Evolutionary conservation across 768 basidiomycete genomes (phyloP), one percentile per base, ranked within the genome.

Genomic region (Tricholoma sp.): DNA sequence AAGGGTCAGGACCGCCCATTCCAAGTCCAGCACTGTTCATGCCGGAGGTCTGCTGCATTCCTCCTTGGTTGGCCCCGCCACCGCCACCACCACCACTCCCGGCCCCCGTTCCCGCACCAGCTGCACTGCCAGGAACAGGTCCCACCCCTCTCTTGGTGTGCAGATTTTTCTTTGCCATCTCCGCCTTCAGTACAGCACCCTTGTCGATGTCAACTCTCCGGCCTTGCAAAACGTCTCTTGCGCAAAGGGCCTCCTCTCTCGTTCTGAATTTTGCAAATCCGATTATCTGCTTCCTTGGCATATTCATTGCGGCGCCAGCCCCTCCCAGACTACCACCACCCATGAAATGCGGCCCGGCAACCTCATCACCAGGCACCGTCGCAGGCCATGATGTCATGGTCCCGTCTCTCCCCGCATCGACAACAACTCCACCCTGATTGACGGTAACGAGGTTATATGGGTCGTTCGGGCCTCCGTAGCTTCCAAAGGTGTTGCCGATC

Each of bases 91-190:
- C 57, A 47, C 71, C 71, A 56, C 68, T 60, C 34, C 63, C 65
- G 11, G 68, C 57, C n/a, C 52, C 51, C n/a, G 55, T 55, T 7
- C 62, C 55, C 21, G 56, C 59, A 8, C 62, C 64, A 10, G 61
- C 12, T 10, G 60, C 34, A 18, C 62, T 58, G 10, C 72, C 75
- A 34, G 75, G 75, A 18, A 84, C 76, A 5, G 84, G 83, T n/a
- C 91, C 91, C 21, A 93, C 86, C 2, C 90, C 90, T 37, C 92
- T 79, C 76, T 96, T 97, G 18, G 94, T 96, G 67, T 99, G 96
- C 37, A 99, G 72, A 67, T 99, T 98, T 82, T 99, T 99, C 84
- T 98, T 98, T 18, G 97, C 97, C 95, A 99, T 98, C 74, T 98
- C 97, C 19, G 96, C 97, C 71, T 98, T 98, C 37, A 99, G 71